Evolutionary conservation across 139 green algal genomes (phyloP).

Genomic region (Chlorella sorokiniana): DNA sequence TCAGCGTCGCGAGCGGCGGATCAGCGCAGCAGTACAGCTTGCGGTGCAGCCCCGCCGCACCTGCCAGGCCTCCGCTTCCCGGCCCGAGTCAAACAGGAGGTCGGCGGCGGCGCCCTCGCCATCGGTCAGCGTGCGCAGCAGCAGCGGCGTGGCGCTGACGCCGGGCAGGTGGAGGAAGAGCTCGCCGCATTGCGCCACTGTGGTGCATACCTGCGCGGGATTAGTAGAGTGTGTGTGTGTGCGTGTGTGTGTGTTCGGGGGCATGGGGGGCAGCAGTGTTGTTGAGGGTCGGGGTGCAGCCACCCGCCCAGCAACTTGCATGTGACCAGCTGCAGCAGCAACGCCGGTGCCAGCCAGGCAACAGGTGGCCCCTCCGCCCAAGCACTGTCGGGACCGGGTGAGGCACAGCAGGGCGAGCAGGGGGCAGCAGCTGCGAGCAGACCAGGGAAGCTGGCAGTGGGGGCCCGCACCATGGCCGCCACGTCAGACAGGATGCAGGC

Average conservation of each 20-base stretch:
- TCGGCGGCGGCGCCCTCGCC: constrained; percentile 3
- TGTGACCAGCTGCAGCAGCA: no score
- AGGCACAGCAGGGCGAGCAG: not conserved
- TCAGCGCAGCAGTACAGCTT: constrained; percentile 50
- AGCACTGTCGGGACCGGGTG: no score
- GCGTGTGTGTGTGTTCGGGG: no score
- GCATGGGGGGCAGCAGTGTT: not conserved
- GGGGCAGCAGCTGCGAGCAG: not conserved
- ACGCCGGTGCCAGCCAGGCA: no score
- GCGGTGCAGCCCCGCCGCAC: not conserved
- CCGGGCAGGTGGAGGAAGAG: constrained; percentile 67
- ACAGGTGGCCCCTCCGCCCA: no score
- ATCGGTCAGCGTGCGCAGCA: constrained; percentile 22
- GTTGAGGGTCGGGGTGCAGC: no score
- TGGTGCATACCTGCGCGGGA: constrained; percentile 48
- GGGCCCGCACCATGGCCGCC: not conserved
- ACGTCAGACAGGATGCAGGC: constrained; percentile 33
- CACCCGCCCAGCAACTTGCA: no score
- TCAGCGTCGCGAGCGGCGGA: not conserved
- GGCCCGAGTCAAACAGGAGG: constrained; percentile 47
- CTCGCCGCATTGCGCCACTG: constrained; percentile 66
- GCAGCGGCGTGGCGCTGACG: constrained; percentile 30
- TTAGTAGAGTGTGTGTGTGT: no score
- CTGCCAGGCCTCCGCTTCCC: constrained; percentile 51
- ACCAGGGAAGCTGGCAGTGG: not conserved